Conservation (phyloP, 805 yeast species). For the Pichia manshurica region DNA sequence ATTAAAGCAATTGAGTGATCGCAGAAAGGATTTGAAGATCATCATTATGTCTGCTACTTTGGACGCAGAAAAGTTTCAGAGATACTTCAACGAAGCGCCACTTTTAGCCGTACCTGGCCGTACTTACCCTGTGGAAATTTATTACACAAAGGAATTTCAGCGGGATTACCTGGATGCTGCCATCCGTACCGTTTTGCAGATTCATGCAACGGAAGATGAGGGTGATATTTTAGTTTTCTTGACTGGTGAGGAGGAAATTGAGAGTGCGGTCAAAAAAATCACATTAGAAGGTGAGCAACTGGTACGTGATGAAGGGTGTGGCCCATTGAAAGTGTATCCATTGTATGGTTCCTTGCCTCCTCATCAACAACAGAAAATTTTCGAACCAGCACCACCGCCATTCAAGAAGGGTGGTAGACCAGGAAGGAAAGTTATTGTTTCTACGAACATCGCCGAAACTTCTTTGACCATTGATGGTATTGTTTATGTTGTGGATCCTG, state of each 20-base stretch:
- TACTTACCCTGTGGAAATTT: slow-evolving; percentile 95
- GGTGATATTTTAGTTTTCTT: slow-evolving; percentile 85
- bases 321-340: slow-evolving; percentile 87
- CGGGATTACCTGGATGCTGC: slow-evolving; percentile 94
- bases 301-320: slow-evolving; percentile 82
- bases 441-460: slow-evolving; percentile 97
- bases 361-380: slow-evolving; percentile 86
- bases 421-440: slow-evolving; percentile 89
- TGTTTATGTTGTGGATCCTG: slow-evolving; percentile 96
- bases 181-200: slow-evolving; percentile 89
- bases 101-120: slow-evolving; percentile 95
- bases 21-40: slow-evolving; percentile 85
- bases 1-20: slow-evolving; percentile 68
- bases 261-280: slow-evolving; percentile 89
- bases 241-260: slow-evolving; percentile 98
- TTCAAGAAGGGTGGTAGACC: slow-evolving; percentile 72
- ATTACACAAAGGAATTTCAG: slow-evolving; percentile 95
- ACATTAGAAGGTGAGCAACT: slow-evolving; percentile 84
- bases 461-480: slow-evolving; percentile 96
- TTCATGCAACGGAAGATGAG: slow-evolving; percentile 92
- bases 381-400: slow-evolving; percentile 82
- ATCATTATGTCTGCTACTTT: slow-evolving; percentile 97
- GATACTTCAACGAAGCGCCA: slow-evolving; percentile 86
- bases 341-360: slow-evolving; percentile 96
- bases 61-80: slow-evolving; percentile 94